phyloP scores from a whole-genome alignment of 2,329 filamentous ascomycete species.

The Fusarium vanettenii region DNA sequence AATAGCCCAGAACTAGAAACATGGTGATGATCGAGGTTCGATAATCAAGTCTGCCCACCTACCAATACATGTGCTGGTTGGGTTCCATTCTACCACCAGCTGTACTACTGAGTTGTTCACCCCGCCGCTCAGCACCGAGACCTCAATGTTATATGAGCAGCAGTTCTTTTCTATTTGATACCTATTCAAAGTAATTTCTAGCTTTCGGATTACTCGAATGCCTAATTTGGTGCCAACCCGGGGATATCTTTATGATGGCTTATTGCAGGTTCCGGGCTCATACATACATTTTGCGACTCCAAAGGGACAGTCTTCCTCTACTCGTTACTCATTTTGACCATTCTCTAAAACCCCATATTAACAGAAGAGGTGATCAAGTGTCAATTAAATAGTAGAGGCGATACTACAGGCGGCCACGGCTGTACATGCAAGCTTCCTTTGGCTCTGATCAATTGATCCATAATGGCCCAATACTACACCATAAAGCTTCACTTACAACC shows the following conservation, averaged over 20 bases:
- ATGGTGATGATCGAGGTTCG: background rate
- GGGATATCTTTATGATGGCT: no score
- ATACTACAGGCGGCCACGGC: background rate
- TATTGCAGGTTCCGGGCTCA: no score
- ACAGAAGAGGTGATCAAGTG: fast-evolving
- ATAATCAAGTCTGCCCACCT: background rate
- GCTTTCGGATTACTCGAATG: no score
- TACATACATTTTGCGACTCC: background rate
- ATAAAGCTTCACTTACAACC: background rate
- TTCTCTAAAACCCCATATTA: background rate
- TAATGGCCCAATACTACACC: background rate
- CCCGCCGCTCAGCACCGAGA: background rate
- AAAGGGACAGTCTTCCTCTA: no score
- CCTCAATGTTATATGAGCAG: background rate
- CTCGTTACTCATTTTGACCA: no score
- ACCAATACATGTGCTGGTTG: background rate
- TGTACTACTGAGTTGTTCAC: no score
- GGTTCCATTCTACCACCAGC: background rate
- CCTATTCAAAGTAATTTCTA: no score
- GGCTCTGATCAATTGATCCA: no score
- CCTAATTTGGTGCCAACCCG: no score
- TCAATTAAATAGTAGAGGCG: background rate
- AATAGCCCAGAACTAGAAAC: background rate
- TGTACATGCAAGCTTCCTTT: no score
- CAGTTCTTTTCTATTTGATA: no score